Base-by-base conservation (phyloP, 179 eudicot species). In the Silene noctiflora region DNA sequence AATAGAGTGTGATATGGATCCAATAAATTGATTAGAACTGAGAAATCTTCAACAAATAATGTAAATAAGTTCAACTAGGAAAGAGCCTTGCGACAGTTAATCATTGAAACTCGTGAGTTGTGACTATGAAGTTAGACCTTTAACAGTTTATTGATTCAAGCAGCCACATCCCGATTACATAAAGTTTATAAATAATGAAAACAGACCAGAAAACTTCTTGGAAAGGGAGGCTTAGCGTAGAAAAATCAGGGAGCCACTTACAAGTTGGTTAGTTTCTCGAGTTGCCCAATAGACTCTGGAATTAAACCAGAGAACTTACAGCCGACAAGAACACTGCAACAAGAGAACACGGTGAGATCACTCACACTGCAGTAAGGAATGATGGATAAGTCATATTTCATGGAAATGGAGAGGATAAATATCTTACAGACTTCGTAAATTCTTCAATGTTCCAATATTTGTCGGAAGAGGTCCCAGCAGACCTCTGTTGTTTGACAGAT, bases 401-500 rank as follows among this genome's bases (percentile, higher is more conserved):
- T n/a, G 25, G 20, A 20, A 5, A 71, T 48, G 6, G 56, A 71
- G 62, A 61, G 66, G 25, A 35, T 6, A 61, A 14, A 10, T 63
- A 78, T 25, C 92, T 90, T 86, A 91, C 97, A 90, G 80, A 65
- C 48, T 66, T 25, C 82, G 53, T 77, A 91, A 80, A 65, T 87
- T 82, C 84, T 78, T 76, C 84, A 91, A 74, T 66, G 81, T 84
- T 24, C 89, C 90, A 31, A 91, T 88, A 60, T 86, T 76, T 69
- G 82, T 16, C 62, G 92, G 97, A 85, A 91, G 86, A 79, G 74
- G 75, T 62, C 89, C 97, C 27, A 67, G 80, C 67, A 91, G 82
- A 70, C 91, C 94, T 79, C 74, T 83, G 73, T 91, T 91, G 80
- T 90, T 91, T 4, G 97, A 90, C 44, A 91, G 89, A 86, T 91